phyloP scores from a whole-genome alignment of 768 basidiomycete genomes.

The Lactarius pseudohatsudake region DNA sequence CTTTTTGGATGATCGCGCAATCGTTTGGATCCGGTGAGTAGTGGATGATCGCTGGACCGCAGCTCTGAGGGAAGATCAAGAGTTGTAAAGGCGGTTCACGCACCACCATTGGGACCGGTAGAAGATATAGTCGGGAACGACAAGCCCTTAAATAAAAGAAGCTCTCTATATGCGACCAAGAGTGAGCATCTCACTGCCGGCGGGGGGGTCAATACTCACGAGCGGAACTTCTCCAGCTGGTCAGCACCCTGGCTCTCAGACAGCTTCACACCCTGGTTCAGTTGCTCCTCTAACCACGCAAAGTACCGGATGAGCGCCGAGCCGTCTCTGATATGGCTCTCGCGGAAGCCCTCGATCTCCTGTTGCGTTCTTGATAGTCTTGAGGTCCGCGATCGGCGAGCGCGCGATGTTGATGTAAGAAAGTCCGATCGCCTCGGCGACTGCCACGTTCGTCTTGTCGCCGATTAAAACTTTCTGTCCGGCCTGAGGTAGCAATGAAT shows the following conservation, averaged over 20 bases:
- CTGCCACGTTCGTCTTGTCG: constrained; percentile 75
- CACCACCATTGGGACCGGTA: constrained; percentile 89
- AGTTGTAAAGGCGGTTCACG: constrained; percentile 30
- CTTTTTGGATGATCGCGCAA: constrained; percentile 71
- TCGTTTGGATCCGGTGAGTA: constrained; percentile 77
- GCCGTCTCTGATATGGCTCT: constrained; percentile 87
- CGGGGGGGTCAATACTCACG: constrained; percentile 47
- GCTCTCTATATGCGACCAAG: constrained; percentile 49
- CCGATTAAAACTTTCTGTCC: constrained; percentile 73
- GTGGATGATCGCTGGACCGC: constrained; percentile 78
- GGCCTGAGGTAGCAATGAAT: neutral
- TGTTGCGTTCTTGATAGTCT: constrained; percentile 76
- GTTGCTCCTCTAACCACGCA: constrained; percentile 88
- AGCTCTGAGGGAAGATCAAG: neutral
- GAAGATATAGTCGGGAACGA: constrained; percentile 94
- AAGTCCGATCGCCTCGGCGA: constrained; percentile 78
- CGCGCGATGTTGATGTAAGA: constrained; percentile 58
- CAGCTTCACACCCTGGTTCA: constrained; percentile 58
- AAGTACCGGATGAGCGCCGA: constrained; percentile 87
- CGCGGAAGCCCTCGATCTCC: constrained; percentile 88
- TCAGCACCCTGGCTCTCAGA: constrained; percentile 81
- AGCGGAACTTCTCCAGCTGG: constrained; percentile 75
- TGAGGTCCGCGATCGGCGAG: constrained; percentile 77
- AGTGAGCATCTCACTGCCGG: neutral
- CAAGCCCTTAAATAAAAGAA: constrained; percentile 77